phyloP scores from a whole-genome alignment of 1,139 yeast genomes.

The Yamadazyma friedrichii region DNA sequence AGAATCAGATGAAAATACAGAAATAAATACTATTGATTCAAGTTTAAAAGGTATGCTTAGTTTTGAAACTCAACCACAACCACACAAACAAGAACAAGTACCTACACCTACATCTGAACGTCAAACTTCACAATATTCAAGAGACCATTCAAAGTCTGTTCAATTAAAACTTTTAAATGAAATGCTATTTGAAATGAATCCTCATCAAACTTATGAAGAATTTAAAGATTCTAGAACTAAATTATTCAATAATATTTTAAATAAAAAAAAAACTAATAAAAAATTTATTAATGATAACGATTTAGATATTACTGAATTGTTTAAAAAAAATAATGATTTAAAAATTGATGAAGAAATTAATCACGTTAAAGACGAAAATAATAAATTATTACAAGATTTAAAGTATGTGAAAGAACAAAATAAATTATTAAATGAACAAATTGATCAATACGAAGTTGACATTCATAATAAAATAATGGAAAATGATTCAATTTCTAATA shows the following conservation, averaged over 20 bases:
- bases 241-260: not conserved
- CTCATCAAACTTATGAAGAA: not conserved
- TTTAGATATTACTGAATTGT: slow-evolving; percentile 5
- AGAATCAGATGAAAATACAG: not conserved
- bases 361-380: not conserved
- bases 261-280: not conserved
- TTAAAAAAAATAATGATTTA: not conserved
- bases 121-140: too few species aligned
- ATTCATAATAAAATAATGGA: not conserved
- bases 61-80: slow-evolving; percentile 1
- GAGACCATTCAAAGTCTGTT: too few species aligned
- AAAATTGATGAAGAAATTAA: not conserved
- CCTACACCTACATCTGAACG: not conserved
- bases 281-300: slow-evolving; percentile 1
- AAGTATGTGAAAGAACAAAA: not conserved
- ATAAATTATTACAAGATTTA: not conserved
- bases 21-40: slow-evolving; percentile 1
- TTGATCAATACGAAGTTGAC: not conserved
- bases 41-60: slow-evolving; percentile 4
- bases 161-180: not conserved
- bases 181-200: not conserved
- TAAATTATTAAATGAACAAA: not conserved
- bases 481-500: not conserved
- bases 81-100: not conserved
- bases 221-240: not conserved